These are phyloP conservation scores for Diplogelasinospora grovesii DNA, from an alignment of 495 filamentous ascomycete species.

Conservation along the genomic window DNA sequence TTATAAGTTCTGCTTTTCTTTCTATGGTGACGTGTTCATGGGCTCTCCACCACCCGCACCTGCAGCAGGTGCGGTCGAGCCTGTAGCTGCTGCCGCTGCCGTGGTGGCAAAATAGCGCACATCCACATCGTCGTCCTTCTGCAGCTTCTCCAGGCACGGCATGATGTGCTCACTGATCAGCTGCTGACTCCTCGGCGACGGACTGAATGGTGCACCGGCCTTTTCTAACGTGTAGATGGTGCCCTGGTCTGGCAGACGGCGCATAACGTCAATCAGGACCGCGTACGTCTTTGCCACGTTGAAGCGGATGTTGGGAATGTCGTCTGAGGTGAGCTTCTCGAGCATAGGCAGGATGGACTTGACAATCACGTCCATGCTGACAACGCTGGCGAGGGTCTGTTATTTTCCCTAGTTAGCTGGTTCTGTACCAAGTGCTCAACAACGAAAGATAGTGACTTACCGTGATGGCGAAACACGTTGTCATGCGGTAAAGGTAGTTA, in stretches of 20 bases:
- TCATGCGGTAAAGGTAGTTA: conserved; percentile 99
- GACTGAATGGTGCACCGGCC: conserved; percentile 51
- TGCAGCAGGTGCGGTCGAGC: too few relatives aligned
- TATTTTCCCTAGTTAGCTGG: conserved; percentile 22
- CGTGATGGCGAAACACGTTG: conserved; percentile 94
- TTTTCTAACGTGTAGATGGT: conserved; percentile 82
- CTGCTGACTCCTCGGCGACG: conserved; percentile 68
- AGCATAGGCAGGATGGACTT: conserved; percentile 92
- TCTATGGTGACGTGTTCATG: conserved; percentile 56
- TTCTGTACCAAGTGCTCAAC: background rate
- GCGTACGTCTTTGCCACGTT: conserved; percentile 97
- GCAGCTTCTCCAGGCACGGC: conserved; percentile 87
- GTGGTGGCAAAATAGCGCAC: conserved; percentile 86
- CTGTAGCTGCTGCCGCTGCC: conserved; percentile 33
- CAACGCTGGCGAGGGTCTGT: conserved; percentile 87
- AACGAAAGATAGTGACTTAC: conserved; percentile 48
- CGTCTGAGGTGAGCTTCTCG: conserved; percentile 83
- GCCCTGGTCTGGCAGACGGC: conserved; percentile 79
- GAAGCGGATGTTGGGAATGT: conserved; percentile 98
- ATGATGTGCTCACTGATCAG: conserved; percentile 83
- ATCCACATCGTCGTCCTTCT: conserved; percentile 95
- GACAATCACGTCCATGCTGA: conserved; percentile 85
- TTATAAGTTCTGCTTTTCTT: conserved; percentile 18
- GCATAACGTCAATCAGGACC: conserved; percentile 79
- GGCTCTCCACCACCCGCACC: conserved; percentile 40